Conservation (phyloP, 1,139 yeast species). For the Kurtzmaniella quercitrusa region DNA sequence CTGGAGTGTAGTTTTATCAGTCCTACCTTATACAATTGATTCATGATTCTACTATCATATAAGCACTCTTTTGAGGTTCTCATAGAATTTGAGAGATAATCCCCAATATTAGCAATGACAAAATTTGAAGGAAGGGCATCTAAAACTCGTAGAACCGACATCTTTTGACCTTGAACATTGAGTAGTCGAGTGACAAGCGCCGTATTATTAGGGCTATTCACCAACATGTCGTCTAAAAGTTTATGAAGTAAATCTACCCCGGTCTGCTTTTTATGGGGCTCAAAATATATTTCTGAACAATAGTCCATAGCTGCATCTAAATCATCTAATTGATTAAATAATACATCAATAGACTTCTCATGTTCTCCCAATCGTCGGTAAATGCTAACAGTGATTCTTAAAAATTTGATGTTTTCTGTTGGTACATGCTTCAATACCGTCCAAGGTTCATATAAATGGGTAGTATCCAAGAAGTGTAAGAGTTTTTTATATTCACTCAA, state of each 20-base stretch:
- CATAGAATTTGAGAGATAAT: conserved; percentile 46
- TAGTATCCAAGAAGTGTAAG: conserved; percentile 30
- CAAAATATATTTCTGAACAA: conserved; percentile 48
- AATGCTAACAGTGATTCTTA: conserved; percentile 53
- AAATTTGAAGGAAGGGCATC: conserved; percentile 48
- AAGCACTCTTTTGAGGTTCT: conserved; percentile 25
- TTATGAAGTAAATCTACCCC: conserved; percentile 41
- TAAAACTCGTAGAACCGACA: conserved; percentile 49
- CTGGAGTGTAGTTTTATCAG: conserved; percentile 29
- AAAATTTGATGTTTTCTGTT: conserved; percentile 28
- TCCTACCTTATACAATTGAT: conserved; percentile 37
- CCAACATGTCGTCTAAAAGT: conserved; percentile 34
- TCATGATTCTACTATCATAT: conserved; percentile 23
- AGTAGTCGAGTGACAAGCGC: conserved; percentile 43
- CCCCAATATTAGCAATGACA: conserved; percentile 39
- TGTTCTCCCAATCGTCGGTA: conserved; percentile 60
- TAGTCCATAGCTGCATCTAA: conserved; percentile 56
- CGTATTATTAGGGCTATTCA: conserved; percentile 26
- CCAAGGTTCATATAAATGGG: conserved; percentile 43
- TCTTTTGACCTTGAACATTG: conserved; percentile 46
- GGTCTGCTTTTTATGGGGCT: conserved; percentile 24
- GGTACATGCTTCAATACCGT: conserved; percentile 37
- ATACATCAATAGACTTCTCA: conserved; percentile 58
- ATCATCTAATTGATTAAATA: conserved; percentile 57
- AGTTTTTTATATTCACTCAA: conserved; percentile 29